phyloP scores from a whole-genome alignment of 352 stramenopile genomes.

The Pseudoperonospora humuli region DNA sequence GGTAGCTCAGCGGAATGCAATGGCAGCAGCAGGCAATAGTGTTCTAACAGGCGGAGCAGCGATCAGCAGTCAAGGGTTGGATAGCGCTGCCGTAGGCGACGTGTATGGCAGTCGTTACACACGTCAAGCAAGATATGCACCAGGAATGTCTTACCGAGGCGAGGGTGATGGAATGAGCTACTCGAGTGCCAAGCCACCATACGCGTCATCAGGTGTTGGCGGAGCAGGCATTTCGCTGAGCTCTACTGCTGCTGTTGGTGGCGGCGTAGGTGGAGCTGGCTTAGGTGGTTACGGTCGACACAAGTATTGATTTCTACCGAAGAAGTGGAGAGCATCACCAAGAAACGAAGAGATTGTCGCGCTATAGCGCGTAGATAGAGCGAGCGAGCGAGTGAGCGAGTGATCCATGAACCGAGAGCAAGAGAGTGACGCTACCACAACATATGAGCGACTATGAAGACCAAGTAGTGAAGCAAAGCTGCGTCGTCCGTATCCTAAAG shows the following conservation, averaged over 20 bases:
- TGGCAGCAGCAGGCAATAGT: slow-evolving; percentile 60
- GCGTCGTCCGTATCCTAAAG: slow-evolving; percentile 3
- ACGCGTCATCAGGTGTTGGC: slow-evolving; percentile 31
- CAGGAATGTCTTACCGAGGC: slow-evolving; percentile 43
- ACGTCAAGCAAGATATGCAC: slow-evolving; percentile 67
- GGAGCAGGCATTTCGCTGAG: too few species aligned
- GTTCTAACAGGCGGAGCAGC: slow-evolving; percentile 50
- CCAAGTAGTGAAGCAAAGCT: slow-evolving; percentile 9
- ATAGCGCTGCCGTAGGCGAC: slow-evolving; percentile 42
- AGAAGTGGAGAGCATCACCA: slow-evolving; percentile 15
- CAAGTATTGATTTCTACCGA: slow-evolving; percentile 46
- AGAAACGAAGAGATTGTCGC: too few species aligned
- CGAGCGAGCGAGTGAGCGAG: neutral
- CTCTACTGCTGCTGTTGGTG: too few species aligned
- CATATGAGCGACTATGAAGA: slow-evolving; percentile 3
- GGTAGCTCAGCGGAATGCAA: slow-evolving; percentile 53
- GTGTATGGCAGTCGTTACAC: slow-evolving; percentile 66
- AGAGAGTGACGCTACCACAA: neutral
- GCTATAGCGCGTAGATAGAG: slow-evolving; percentile 22
- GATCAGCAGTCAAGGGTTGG: slow-evolving; percentile 34
- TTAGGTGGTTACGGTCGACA: slow-evolving; percentile 65
- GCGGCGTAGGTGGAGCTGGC: slow-evolving; percentile 15
- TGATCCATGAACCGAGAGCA: too few species aligned
- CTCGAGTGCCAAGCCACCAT: slow-evolving; percentile 44
- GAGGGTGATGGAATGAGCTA: slow-evolving; percentile 54